Conservation (phyloP, 495 filamentous ascomycete genomes). For the Terfezia claveryi region DNA sequence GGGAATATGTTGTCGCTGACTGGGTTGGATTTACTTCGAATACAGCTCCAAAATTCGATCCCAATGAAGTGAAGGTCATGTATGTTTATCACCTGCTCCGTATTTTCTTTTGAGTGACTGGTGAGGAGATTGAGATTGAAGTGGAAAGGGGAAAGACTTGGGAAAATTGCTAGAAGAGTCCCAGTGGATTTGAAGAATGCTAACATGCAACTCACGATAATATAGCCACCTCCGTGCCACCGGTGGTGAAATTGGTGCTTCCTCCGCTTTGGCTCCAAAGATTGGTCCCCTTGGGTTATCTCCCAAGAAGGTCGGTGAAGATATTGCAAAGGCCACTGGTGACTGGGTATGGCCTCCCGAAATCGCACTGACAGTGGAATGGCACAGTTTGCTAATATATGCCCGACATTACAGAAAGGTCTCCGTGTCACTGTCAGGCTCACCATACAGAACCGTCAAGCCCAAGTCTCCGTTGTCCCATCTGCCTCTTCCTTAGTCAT, state of each 20-base stretch:
- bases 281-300: slow-evolving; percentile 97
- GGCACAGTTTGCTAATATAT: not conserved
- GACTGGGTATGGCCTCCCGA: slow-evolving; percentile 53
- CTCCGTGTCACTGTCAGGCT: slow-evolving; percentile 89
- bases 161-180: slow-evolving; percentile 6
- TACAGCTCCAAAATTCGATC: slow-evolving; percentile 92
- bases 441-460: slow-evolving; percentile 99
- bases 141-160: not conserved
- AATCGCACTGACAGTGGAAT: not conserved
- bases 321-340: slow-evolving; percentile 97
- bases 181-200: slow-evolving; percentile 18
- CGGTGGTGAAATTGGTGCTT: slow-evolving; percentile 96
- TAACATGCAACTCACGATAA: slow-evolving; percentile 11
- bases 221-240: slow-evolving; percentile 72
- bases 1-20: not conserved
- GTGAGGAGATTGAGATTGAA: too few relatives aligned
- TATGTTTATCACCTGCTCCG: slow-evolving; percentile 24
- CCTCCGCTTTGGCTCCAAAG: slow-evolving; percentile 92
- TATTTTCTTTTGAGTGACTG: too few relatives aligned
- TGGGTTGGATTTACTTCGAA: not conserved
- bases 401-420: slow-evolving; percentile 34
- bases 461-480: slow-evolving; percentile 90
- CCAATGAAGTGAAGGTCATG: slow-evolving; percentile 97
- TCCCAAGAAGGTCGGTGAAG: slow-evolving; percentile 99
- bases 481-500: slow-evolving; percentile 97